These are phyloP conservation scores for Ogataea kodamae DNA, from an alignment of 805 yeast species.

Conservation along the genomic window DNA sequence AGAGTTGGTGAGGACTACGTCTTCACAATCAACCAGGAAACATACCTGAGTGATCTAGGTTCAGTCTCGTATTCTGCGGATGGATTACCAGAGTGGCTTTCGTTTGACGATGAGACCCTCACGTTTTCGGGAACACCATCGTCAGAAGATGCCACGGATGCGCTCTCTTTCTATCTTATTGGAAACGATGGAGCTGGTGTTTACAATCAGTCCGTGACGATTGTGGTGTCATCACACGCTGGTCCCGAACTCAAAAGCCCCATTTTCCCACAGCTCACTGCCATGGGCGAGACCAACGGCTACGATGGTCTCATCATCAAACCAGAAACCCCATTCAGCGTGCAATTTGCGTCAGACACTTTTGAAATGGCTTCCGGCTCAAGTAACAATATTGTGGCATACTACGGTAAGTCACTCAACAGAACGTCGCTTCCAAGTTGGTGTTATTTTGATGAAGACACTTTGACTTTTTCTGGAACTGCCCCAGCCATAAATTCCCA, in stretches of 20 bases:
- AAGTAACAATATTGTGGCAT: conserved; percentile 51
- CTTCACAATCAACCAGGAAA: conserved; percentile 67
- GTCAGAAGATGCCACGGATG: conserved; percentile 40
- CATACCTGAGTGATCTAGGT: conserved; percentile 50
- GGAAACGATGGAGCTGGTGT: conserved; percentile 65
- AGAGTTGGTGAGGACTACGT: conserved; percentile 57
- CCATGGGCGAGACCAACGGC: conserved; percentile 76
- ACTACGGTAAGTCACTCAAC: conserved; percentile 78
- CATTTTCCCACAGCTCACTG: conserved; percentile 51
- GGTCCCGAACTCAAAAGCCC: conserved; percentile 48
- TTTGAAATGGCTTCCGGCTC: conserved; percentile 48
- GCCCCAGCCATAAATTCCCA: conserved; percentile 84
- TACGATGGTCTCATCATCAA: conserved; percentile 64
- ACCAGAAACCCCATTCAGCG: conserved; percentile 64
- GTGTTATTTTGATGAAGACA: conserved; percentile 64
- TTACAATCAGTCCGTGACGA: conserved; percentile 46
- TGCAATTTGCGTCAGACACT: conserved; percentile 59
- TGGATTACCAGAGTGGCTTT: conserved; percentile 73
- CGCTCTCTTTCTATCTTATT: conserved; percentile 47
- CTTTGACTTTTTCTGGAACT: conserved; percentile 73
- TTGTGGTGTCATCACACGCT: conserved; percentile 56
- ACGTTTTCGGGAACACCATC: conserved; percentile 69
- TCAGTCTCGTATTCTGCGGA: conserved; percentile 52
- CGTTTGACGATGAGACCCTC: conserved; percentile 59
- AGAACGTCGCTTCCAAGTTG: conserved; percentile 90